Evolutionary conservation across 129 eudicot species (phyloP).

Genomic region (Saposhnikovia divaricata): DNA sequence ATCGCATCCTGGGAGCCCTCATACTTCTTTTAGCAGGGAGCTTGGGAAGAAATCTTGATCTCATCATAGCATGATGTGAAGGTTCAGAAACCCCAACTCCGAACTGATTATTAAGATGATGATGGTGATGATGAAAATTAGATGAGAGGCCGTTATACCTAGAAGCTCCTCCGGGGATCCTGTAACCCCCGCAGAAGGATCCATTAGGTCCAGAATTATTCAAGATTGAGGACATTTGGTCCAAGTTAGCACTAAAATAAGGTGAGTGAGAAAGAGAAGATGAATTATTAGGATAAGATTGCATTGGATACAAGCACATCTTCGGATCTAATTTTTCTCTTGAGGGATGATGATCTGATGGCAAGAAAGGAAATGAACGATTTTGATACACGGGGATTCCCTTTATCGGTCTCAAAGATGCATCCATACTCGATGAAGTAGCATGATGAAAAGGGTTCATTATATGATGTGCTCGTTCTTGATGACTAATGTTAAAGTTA

Average conservation of each 20-base stretch:
- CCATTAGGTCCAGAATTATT: slow-evolving; percentile 28
- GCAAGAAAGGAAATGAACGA: slow-evolving; percentile 61
- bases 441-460: slow-evolving; percentile 16
- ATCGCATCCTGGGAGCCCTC: slow-evolving; percentile 89
- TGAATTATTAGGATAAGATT: slow-evolving; percentile 16
- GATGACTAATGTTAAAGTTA: not conserved
- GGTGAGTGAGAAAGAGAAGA: slow-evolving; percentile 26
- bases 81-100: slow-evolving; percentile 38
- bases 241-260: slow-evolving; percentile 31
- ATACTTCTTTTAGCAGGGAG: slow-evolving; percentile 64
- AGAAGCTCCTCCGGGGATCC: slow-evolving; percentile 28
- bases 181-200: slow-evolving; percentile 17
- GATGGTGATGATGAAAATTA: slow-evolving; percentile 25
- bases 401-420: slow-evolving; percentile 54
- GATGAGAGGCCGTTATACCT: slow-evolving; percentile 36
- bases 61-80: slow-evolving; percentile 45
- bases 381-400: slow-evolving; percentile 86
- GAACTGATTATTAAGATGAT: slow-evolving; percentile 31
- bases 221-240: slow-evolving; percentile 16
- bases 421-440: slow-evolving; percentile 18
- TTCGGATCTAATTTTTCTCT: slow-evolving; percentile 57
- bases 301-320: slow-evolving; percentile 45
- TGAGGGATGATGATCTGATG: slow-evolving; percentile 33
- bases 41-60: slow-evolving; percentile 62
- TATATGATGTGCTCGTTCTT: slow-evolving; percentile 16